Percentiles rank a stretch among this genome's conserved stretches.
Conservation (phyloP, 129 eudicot species). For the Dittrichia graveolens region DNA sequence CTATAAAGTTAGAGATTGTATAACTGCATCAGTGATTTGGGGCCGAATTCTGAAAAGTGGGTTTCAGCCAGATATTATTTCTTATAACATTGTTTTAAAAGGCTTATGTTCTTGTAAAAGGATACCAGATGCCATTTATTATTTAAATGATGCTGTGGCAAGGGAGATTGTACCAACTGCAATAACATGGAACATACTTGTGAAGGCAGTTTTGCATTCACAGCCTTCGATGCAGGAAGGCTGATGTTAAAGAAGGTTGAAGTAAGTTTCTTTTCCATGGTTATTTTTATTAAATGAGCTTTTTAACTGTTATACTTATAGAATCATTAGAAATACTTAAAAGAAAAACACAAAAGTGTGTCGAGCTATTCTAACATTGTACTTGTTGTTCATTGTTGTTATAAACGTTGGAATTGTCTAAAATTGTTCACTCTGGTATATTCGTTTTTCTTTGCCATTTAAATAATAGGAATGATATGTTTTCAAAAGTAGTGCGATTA, state of each 20-base stretch:
- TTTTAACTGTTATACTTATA: background rate
- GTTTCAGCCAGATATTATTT: slow-evolving; percentile 75
- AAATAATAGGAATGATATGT: no score
- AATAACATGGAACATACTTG: slow-evolving; percentile 86
- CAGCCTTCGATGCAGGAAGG: slow-evolving; percentile 12
- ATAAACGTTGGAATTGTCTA: no score
- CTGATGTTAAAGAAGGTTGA: slow-evolving; percentile 10
- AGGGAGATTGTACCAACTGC: slow-evolving; percentile 62
- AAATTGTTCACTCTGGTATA: no score
- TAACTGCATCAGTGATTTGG: slow-evolving; percentile 67
- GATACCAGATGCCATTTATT: slow-evolving; percentile 53
- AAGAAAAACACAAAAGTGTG: background rate
- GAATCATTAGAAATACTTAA: background rate
- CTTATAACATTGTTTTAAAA: slow-evolving; percentile 78
- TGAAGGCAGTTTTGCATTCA: slow-evolving; percentile 54
- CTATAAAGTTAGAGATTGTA: slow-evolving; percentile 63
- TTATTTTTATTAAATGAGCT: background rate
- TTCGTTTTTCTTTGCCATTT: no score
- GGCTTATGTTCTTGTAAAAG: slow-evolving; percentile 75
- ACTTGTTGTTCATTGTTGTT: no score
- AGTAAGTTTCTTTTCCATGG: slow-evolving; percentile 34
- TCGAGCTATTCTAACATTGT: no score
- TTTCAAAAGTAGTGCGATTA: no score
- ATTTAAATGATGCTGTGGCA: slow-evolving; percentile 59
- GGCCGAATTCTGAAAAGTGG: slow-evolving; percentile 62